phyloP scores from a whole-genome alignment of 805 yeast species.

The Lipomyces starkeyi region DNA sequence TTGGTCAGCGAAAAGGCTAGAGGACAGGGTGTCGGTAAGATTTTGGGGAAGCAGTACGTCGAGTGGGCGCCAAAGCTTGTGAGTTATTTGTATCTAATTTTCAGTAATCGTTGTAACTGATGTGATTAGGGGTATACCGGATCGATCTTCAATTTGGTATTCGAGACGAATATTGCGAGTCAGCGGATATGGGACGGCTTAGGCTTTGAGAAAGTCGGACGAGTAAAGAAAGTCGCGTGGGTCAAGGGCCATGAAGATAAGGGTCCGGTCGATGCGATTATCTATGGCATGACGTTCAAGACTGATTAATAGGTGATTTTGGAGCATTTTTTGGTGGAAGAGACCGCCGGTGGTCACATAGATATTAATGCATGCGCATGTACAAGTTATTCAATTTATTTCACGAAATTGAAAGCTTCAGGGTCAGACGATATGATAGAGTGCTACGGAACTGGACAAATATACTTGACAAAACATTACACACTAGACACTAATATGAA shows the following conservation, averaged over 20 bases:
- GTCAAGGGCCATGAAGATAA: slow-evolving; percentile 63
- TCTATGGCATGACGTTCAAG: slow-evolving; percentile 47
- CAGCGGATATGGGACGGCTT: slow-evolving; percentile 78
- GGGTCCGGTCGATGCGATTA: slow-evolving; percentile 70
- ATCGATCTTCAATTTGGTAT: slow-evolving; percentile 87
- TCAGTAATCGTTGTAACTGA: neutral
- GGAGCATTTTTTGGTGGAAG: too few species aligned
- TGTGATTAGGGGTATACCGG: slow-evolving; percentile 68
- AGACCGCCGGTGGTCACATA: too few species aligned
- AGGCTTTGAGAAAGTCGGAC: slow-evolving; percentile 82
- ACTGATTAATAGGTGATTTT: neutral
- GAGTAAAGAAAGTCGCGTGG: slow-evolving; percentile 72
- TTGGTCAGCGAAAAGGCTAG: slow-evolving; percentile 65
- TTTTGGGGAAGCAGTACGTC: slow-evolving; percentile 71
- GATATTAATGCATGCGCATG: too few species aligned
- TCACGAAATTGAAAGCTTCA: too few species aligned
- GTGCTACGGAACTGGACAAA: too few species aligned
- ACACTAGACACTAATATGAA: too few species aligned
- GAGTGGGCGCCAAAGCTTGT: slow-evolving; percentile 70
- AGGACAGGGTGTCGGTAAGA: slow-evolving; percentile 71
- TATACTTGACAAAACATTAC: too few species aligned
- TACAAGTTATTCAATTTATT: too few species aligned
- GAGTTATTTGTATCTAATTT: neutral
- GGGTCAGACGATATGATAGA: too few species aligned
- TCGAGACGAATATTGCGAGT: slow-evolving; percentile 79